phyloP scores from a whole-genome alignment of 2,329 filamentous ascomycete species.

The Dactylellina cionopaga region DNA sequence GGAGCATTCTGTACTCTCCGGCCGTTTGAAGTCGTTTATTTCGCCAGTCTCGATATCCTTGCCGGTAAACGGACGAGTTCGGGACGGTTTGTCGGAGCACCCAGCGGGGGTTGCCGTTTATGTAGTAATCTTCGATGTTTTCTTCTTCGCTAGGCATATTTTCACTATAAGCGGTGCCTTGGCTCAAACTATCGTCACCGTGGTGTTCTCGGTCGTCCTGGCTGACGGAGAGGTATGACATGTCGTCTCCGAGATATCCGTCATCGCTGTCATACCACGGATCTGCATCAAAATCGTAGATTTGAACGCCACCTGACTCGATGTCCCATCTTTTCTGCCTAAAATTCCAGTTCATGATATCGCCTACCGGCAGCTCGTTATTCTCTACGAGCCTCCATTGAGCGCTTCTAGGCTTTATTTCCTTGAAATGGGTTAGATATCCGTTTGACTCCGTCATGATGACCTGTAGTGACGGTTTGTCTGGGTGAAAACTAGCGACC shows the following conservation, averaged over 20 bases:
- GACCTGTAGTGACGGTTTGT: conserved; percentile 2
- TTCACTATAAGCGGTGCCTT: neutral
- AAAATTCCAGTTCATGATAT: neutral
- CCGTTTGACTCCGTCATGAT: neutral
- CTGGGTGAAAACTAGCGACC: neutral
- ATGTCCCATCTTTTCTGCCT: neutral
- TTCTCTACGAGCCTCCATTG: neutral
- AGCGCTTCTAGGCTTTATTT: neutral
- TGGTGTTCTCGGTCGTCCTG: neutral
- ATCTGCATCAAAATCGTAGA: neutral
- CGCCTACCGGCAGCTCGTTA: neutral
- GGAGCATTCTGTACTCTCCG: conserved; percentile 24
- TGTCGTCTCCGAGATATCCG: too few species aligned
- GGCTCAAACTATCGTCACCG: neutral
- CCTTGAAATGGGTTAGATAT: conserved; percentile 3
- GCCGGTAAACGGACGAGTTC: neutral
- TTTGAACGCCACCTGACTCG: neutral
- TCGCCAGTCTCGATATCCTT: conserved; percentile 3
- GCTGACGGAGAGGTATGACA: neutral
- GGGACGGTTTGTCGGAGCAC: neutral
- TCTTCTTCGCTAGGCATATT: neutral
- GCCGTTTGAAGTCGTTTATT: conserved; percentile 12
- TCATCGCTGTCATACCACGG: neutral
- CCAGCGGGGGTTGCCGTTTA: conserved; percentile 2
- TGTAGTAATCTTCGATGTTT: neutral